phyloP scores from a whole-genome alignment of 305 asterid genomes.

The Ajuga reptans region DNA sequence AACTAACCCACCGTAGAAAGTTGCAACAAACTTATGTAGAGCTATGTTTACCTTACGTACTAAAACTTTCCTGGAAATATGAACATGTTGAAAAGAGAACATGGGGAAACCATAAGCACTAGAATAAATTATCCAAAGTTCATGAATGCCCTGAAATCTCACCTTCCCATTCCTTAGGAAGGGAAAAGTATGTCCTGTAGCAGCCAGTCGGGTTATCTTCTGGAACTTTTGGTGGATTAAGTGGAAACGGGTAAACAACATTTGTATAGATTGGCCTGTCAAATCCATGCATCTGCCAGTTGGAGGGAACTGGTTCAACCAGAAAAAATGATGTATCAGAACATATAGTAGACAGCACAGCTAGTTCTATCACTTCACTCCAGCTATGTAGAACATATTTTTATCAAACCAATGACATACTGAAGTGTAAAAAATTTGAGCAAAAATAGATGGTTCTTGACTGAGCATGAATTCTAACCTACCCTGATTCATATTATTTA shows the following conservation, averaged over 20 bases:
- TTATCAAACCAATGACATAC: not conserved
- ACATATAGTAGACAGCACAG: conserved; percentile 7
- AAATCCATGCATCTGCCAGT: conserved; percentile 98
- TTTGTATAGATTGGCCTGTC: conserved; percentile 91
- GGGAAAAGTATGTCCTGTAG: conserved; percentile 71
- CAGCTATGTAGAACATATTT: not conserved
- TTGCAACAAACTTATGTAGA: not conserved
- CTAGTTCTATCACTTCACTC: not conserved
- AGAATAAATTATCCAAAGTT: conserved; percentile 8
- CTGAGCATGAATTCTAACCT: not conserved
- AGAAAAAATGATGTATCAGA: conserved; percentile 31
- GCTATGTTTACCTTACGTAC: not conserved
- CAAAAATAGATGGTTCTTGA: not conserved
- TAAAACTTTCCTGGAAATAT: not conserved
- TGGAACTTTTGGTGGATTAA: conserved; percentile 89
- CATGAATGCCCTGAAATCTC: conserved; percentile 22
- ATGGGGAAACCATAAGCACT: conserved; percentile 10
- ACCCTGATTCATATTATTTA: not conserved
- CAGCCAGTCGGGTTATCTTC: conserved; percentile 95
- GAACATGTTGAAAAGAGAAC: not conserved
- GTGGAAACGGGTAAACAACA: conserved; percentile 73
- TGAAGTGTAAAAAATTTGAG: not conserved
- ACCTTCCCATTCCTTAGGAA: conserved; percentile 98
- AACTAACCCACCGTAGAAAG: not conserved
- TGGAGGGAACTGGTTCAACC: conserved; percentile 79